phyloP scores from a whole-genome alignment of 1,284 basidiomycete species.

The Lignosus rhinocerotis region DNA sequence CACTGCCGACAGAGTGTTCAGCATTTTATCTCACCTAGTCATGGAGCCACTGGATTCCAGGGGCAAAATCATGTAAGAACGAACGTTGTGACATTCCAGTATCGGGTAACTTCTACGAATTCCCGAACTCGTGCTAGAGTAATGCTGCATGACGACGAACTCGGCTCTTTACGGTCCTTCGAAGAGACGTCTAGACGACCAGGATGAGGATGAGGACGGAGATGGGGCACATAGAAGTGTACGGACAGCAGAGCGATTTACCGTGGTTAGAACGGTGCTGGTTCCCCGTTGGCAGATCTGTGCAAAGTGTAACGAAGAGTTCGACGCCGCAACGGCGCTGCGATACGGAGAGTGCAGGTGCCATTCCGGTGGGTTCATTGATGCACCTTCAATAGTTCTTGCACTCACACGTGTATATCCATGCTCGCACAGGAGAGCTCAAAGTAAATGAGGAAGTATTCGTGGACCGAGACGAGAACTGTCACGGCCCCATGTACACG shows the following conservation, averaged over 20 bases:
- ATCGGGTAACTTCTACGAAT: too few relatives aligned
- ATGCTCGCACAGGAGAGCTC: slow-evolving; percentile 35
- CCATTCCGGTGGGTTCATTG: slow-evolving; percentile 20
- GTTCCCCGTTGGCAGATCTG: slow-evolving; percentile 47
- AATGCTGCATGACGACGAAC: too few relatives aligned
- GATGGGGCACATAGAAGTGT: background rate
- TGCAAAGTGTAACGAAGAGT: slow-evolving; percentile 45
- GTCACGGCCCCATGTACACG: slow-evolving; percentile 48
- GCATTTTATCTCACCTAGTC: too few relatives aligned
- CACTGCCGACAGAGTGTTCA: too few relatives aligned
- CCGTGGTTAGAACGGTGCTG: background rate
- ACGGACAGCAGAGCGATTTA: background rate
- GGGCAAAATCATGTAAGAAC: too few relatives aligned
- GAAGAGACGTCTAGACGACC: background rate
- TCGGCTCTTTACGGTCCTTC: too few relatives aligned
- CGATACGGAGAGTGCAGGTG: slow-evolving; percentile 39
- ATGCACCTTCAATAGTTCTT: background rate
- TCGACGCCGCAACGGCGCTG: slow-evolving; percentile 37
- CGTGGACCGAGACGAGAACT: slow-evolving; percentile 46
- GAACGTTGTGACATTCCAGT: too few relatives aligned
- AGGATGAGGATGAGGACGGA: background rate
- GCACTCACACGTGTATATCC: background rate
- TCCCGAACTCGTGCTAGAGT: too few relatives aligned
- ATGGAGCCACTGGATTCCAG: too few relatives aligned
- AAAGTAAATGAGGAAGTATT: slow-evolving; percentile 41